Evolutionary conservation across 352 stramenopile genomes (phyloP).

Genomic region (Globisporangium iwayamae): DNA sequence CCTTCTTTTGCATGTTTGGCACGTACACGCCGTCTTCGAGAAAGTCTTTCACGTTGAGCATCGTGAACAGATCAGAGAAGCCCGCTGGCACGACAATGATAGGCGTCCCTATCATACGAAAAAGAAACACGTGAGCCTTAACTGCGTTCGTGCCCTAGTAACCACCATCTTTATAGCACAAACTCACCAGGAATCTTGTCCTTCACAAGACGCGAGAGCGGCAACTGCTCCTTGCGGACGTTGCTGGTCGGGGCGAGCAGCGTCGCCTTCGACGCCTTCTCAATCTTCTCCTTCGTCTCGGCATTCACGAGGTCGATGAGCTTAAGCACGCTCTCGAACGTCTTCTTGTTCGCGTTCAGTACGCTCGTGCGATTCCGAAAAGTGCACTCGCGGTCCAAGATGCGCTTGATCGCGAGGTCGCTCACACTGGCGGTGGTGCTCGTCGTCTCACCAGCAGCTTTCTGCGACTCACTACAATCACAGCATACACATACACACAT

Average conservation of each 20-base stretch:
- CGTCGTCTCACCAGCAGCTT: constrained; percentile 18
- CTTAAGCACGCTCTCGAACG: constrained; percentile 81
- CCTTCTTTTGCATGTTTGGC: constrained; percentile 85
- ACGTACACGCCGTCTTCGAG: constrained; percentile 80
- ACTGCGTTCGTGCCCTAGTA: background rate
- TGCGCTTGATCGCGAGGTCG: constrained; percentile 55
- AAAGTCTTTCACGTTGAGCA: constrained; percentile 89
- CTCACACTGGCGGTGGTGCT: constrained; percentile 12
- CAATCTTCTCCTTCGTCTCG: constrained; percentile 85
- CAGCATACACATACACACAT: background rate
- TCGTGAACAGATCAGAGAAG: constrained; percentile 84
- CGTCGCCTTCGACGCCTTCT: constrained; percentile 74
- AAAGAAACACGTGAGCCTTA: background rate
- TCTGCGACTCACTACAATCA: constrained; percentile 23
- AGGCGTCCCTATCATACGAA: constrained; percentile 48
- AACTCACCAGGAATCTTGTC: constrained; percentile 66
- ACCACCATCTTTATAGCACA: background rate
- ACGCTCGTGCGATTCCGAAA: constrained; percentile 68
- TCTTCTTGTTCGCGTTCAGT: constrained; percentile 74
- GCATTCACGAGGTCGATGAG: constrained; percentile 76
- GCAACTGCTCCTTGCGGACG: constrained; percentile 58
- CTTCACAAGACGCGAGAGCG: constrained; percentile 63
- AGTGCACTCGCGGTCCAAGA: constrained; percentile 65
- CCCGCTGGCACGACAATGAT: constrained; percentile 90
- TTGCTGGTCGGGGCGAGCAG: constrained; percentile 38